A percentile compares a stretch with the other conserved stretches of the same genome.
phyloP scores from a whole-genome alignment of 345 rosid genomes.

The Salix arbutifolia region DNA sequence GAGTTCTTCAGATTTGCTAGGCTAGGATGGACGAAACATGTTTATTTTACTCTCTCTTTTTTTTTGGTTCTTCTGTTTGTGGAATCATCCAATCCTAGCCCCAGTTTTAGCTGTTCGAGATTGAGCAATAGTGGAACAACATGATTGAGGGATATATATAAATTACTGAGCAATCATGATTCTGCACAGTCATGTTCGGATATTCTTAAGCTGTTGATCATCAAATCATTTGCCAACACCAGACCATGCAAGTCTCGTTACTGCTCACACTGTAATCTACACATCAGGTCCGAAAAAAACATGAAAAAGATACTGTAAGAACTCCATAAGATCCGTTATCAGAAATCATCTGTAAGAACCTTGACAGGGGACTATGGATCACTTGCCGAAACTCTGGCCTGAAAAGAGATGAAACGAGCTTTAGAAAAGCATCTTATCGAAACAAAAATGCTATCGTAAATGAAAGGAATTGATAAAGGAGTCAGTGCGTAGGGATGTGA shows the following conservation, averaged over 20 bases:
- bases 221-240: background rate
- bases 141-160: slow-evolving; percentile 13
- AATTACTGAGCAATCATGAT: slow-evolving; percentile 4
- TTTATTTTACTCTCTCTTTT: background rate
- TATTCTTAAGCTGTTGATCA: background rate
- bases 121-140: slow-evolving; percentile 17
- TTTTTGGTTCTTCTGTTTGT: slow-evolving; percentile 25
- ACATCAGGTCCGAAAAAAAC: background rate
- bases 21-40: slow-evolving; percentile 15
- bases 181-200: background rate
- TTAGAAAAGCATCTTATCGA: background rate
- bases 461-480: background rate
- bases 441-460: background rate
- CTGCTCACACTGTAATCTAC: background rate
- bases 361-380: background rate
- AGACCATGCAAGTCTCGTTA: background rate
- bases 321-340: background rate
- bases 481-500: background rate
- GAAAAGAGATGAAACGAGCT: background rate
- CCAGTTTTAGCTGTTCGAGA: slow-evolving; percentile 15
- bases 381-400: background rate
- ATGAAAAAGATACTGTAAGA: background rate
- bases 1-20: slow-evolving; percentile 31
- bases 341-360: background rate
- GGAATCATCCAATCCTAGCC: slow-evolving; percentile 17